Base-by-base conservation (phyloP, 1,284 basidiomycete genomes). In the Ustilago cynodontis region DNA sequence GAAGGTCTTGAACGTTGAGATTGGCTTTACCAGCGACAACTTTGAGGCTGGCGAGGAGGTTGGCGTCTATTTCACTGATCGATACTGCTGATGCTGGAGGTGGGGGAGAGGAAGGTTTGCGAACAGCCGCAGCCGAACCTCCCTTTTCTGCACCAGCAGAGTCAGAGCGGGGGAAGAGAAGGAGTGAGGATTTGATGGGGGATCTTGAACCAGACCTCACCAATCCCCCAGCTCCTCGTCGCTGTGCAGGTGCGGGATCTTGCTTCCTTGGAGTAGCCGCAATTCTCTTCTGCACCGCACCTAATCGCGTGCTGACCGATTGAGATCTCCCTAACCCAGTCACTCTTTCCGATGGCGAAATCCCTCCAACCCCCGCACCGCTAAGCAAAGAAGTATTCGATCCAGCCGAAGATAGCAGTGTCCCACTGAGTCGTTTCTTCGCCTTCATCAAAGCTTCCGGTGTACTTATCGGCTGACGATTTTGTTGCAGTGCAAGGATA, bases 1-100 rank as follows among this genome's bases (percentile, higher is more conserved):
- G 61, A 29, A 77, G 24, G 18, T 77, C 69, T 2, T 39, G 20
- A 0, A 77, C 45, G 20, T 65, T 50, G 56, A 77, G 58, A n/a
- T 77, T 77, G 16, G 74, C 74, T 24, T 77, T 77, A 24, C 60
- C 59, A n/a, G 74, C 74, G 29, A 77, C 74, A 16, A 67, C 66
- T 14, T 51, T 43, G 28, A 77, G 64, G 20, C 65, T 70, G 0
- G 75, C 71, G 0, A 75, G 43, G 0, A 75, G 71, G 14, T 65
- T 62, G 0, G 71, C 75, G 41, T 75, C 75, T 45, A 77, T 75
- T 8, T 70, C 70, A 55, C 35, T 64, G 13, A 63, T 49, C 16
- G 75, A 70, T 3, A 62, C 16, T 3, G 43, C 54, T 22, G 24
- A 3, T 6, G 41, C 41, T 43, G 39, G 14, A 7, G 55, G 13